These are phyloP conservation scores for Helenozyma rhizophorensis DNA, from an alignment of 805 yeast genomes.

Conservation along the genomic window DNA sequence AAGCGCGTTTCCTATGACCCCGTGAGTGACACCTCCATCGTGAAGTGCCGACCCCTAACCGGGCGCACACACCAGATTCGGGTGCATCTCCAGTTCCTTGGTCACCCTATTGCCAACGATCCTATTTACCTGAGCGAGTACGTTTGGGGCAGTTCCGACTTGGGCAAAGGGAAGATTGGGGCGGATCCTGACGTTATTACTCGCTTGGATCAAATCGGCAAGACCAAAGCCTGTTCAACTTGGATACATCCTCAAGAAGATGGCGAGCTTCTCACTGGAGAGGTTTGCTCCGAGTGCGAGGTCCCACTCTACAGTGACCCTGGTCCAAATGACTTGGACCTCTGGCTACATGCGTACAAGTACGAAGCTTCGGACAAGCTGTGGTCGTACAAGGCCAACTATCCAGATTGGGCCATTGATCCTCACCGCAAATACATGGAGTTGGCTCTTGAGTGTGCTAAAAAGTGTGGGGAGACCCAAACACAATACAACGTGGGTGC, in stretches of 20 bases:
- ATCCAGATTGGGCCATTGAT: slow-evolving; percentile 79
- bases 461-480: slow-evolving; percentile 71
- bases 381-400: slow-evolving; percentile 74
- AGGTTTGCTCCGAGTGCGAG: slow-evolving; percentile 61
- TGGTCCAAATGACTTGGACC: slow-evolving; percentile 76
- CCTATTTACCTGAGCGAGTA: slow-evolving; percentile 77
- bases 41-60: slow-evolving; percentile 79
- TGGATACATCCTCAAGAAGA: slow-evolving; percentile 56
- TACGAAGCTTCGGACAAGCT: slow-evolving; percentile 55
- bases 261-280: slow-evolving; percentile 66
- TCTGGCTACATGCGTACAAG: slow-evolving; percentile 88
- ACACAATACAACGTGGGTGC: slow-evolving; percentile 97
- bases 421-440: slow-evolving; percentile 62
- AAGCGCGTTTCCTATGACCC: slow-evolving; percentile 60
- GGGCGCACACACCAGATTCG: slow-evolving; percentile 96
- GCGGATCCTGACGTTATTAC: slow-evolving; percentile 45
- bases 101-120: slow-evolving; percentile 88
- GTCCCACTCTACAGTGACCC: slow-evolving; percentile 80
- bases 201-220: slow-evolving; percentile 64
- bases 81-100: slow-evolving; percentile 87
- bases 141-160: slow-evolving; percentile 67
- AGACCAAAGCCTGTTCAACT: slow-evolving; percentile 58
- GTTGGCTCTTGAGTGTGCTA: slow-evolving; percentile 72
- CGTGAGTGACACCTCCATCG: slow-evolving; percentile 56
- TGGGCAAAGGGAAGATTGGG: slow-evolving; percentile 61